phyloP scores from a whole-genome alignment of 192 early-diverging fungal genomes.

The Backusella westeae region DNA sequence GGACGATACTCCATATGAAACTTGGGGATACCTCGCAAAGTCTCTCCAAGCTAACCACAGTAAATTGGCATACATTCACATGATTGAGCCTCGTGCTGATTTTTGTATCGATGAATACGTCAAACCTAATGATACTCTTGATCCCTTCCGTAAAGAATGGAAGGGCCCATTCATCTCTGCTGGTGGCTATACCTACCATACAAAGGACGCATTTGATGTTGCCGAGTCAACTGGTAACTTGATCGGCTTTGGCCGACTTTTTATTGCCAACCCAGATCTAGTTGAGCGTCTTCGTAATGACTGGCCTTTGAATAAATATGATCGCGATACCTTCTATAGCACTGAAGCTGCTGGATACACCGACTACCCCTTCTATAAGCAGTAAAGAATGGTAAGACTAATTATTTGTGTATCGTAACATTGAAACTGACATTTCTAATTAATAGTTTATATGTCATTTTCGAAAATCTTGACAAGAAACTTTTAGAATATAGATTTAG shows the following conservation, averaged over 20 bases:
- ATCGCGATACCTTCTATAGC: constrained; percentile 30
- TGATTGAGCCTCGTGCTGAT: constrained; percentile 23
- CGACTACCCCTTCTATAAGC: constrained; percentile 31
- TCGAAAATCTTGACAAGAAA: neutral
- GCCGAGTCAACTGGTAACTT: constrained; percentile 23
- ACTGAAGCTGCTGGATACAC: constrained; percentile 25
- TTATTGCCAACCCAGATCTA: constrained; percentile 40
- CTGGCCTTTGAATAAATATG: constrained; percentile 26
- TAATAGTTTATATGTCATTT: neutral
- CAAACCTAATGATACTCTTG: constrained; percentile 9
- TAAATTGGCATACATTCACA: constrained; percentile 30
- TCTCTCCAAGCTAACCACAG: constrained; percentile 21
- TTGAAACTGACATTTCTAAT: neutral
- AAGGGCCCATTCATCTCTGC: constrained; percentile 16
- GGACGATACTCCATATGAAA: constrained; percentile 20
- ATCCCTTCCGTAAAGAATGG: constrained; percentile 13
- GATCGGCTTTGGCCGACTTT: constrained; percentile 31
- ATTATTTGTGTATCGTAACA: neutral
- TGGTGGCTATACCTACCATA: constrained; percentile 25
- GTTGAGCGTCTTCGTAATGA: constrained; percentile 24
- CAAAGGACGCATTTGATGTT: neutral
- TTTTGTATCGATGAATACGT: neutral
- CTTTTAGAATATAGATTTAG: neutral
- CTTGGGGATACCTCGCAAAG: constrained; percentile 21
- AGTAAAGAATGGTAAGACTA: neutral